Evolutionary conservation across 2,329 filamentous ascomycete genomes (phyloP), one percentile per base, ranked within the genome.

Genomic region (Fusarium beomiforme): DNA sequence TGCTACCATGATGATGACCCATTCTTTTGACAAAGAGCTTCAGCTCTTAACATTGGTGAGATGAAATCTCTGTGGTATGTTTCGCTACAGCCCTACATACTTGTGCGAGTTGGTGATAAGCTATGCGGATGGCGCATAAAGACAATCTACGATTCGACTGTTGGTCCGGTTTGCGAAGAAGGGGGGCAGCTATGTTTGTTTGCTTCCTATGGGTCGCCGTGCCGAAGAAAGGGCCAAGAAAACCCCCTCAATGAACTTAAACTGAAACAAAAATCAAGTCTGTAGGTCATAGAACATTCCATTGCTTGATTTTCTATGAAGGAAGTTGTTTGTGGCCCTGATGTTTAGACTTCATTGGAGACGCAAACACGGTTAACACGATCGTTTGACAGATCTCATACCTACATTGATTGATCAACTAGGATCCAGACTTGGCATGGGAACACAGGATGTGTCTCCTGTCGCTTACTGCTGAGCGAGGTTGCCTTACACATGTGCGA

Each of bases 31-130:
- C 53, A 61, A 54, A 62, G 55, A 42, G 33, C 49, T 61, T 58
- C 33, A 46, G 29, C 39, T 47, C 24, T 33, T 50, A 10, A 41
- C 23, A 54, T 54, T 65, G 51, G 58, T 39, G 59, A 59, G 65
- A 43, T 46, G 29, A 34, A 33, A 49, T 51, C 55, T 44, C 34
- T 67, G 47, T 54, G 54, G 49, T 59, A 71, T 69, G 26, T 29
- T 60, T 54, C 26, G 61, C 37, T 58, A 58, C 58, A 61, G 24
- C 50, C 50, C 39, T 71, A 59, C 62, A 69, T 71, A 63, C 37
- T 63, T 51, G 67, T 56, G 59, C 44, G 44, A 56, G 63, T 39
- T 76, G 74, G 74, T 73, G 66, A 76, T 69, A 51, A 63, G 56
- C 62, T 67, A 56, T 64, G 69, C 61, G 59, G 61, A 54, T 67